phyloP scores from a whole-genome alignment of 345 rosid genomes.

The Moricandia arvensis region DNA sequence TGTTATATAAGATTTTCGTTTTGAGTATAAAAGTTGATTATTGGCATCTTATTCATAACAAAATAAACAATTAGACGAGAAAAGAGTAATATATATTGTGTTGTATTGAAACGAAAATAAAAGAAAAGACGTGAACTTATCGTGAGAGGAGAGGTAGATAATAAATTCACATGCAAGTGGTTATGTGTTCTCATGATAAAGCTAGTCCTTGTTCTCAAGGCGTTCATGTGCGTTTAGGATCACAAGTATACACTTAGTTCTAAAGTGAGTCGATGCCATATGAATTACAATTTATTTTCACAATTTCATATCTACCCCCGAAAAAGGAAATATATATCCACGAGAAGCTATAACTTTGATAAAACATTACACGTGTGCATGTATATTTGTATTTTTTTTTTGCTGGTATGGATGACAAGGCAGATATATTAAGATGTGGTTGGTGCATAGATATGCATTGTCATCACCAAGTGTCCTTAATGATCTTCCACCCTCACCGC shows the following conservation, averaged over 20 bases:
- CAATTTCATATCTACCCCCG: not conserved
- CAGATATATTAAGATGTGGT: conserved; percentile 25
- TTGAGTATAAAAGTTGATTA: not conserved
- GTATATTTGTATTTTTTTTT: not conserved
- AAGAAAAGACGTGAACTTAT: not conserved
- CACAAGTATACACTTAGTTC: not conserved
- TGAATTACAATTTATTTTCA: conserved; percentile 8
- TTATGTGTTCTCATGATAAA: conserved; percentile 21
- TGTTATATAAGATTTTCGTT: not conserved
- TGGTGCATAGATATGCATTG: conserved; percentile 29
- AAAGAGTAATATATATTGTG: not conserved
- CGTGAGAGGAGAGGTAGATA: conserved; percentile 15
- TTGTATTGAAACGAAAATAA: not conserved
- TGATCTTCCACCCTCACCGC: conserved; percentile 33
- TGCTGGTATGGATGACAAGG: not conserved
- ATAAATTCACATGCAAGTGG: conserved; percentile 40
- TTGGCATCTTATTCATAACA: not conserved
- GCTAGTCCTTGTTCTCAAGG: conserved; percentile 8
- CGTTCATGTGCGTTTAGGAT: conserved; percentile 30
- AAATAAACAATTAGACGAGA: not conserved
- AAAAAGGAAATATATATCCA: conserved; percentile 20
- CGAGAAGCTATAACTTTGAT: conserved; percentile 15
- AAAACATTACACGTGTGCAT: conserved; percentile 28
- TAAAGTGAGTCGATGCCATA: not conserved
- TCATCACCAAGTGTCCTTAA: conserved; percentile 33